Conservation (phyloP, 208 protist species). For the Leishmania braziliensis region DNA sequence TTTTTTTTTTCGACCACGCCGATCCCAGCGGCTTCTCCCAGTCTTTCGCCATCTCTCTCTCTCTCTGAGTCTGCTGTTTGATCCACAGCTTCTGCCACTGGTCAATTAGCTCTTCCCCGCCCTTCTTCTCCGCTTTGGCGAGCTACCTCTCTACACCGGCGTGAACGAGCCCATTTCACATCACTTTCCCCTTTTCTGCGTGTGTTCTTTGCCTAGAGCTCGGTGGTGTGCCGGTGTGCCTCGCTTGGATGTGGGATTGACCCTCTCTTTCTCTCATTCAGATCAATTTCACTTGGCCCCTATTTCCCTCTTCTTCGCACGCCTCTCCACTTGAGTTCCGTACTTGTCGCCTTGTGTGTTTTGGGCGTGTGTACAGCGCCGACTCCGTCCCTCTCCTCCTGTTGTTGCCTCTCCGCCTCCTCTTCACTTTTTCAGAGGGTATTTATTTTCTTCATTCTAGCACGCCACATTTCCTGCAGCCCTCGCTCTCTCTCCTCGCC, state of each 20-base stretch:
- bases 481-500: background rate
- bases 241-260: background rate
- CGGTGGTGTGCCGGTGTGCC: background rate
- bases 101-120: background rate
- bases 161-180: background rate
- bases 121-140: background rate
- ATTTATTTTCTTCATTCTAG: background rate
- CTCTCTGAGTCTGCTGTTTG: background rate
- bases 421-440: background rate
- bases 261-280: background rate
- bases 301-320: background rate
- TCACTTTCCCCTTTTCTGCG: background rate
- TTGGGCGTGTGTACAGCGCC: background rate
- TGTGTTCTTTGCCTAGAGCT: background rate
- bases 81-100: background rate
- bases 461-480: background rate
- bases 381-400: background rate
- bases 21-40: background rate
- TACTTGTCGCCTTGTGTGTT: background rate
- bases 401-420: background rate
- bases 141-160: background rate
- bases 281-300: background rate
- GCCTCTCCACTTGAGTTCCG: background rate
- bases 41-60: background rate
- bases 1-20: background rate